Evolutionary conservation across 805 yeast species (phyloP).

Genomic region (Kodamaea neixiangensis): DNA sequence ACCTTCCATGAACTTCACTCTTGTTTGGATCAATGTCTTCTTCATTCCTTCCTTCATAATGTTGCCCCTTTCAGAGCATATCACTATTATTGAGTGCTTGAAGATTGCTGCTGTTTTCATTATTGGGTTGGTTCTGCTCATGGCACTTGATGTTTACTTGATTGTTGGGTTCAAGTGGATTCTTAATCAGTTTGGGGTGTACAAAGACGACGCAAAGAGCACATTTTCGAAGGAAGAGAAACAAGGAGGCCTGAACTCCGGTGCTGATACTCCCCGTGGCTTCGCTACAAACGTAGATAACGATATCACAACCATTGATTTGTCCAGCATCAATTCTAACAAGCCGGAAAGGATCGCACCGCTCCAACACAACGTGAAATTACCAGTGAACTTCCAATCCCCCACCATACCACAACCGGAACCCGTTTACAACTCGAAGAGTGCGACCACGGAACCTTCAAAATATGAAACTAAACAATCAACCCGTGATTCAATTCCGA

Average conservation of each 20-base stretch:
- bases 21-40: slow-evolving; percentile 77
- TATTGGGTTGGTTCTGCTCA: slow-evolving; percentile 55
- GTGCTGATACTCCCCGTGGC: slow-evolving; percentile 11
- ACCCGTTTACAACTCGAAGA: slow-evolving; percentile 8
- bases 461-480: background rate
- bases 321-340: slow-evolving; percentile 10
- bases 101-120: slow-evolving; percentile 75
- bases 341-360: background rate
- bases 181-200: slow-evolving; percentile 9
- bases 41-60: slow-evolving; percentile 78
- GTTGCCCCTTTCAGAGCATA: slow-evolving; percentile 65
- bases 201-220: slow-evolving; percentile 10
- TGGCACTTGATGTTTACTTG: slow-evolving; percentile 45
- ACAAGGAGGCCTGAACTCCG: slow-evolving; percentile 14
- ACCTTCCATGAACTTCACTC: slow-evolving; percentile 66
- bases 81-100: slow-evolving; percentile 66
- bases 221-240: slow-evolving; percentile 17
- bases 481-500: background rate
- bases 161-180: slow-evolving; percentile 11
- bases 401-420: slow-evolving; percentile 9
- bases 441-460: background rate
- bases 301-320: slow-evolving; percentile 43
- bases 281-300: slow-evolving; percentile 29
- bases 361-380: background rate
- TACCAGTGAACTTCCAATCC: background rate